Percentiles rank a stretch among this genome's conserved stretches.
Evolutionary conservation across 139 green algal species (phyloP).

Genomic region (Chlamydomonas sp.): DNA sequence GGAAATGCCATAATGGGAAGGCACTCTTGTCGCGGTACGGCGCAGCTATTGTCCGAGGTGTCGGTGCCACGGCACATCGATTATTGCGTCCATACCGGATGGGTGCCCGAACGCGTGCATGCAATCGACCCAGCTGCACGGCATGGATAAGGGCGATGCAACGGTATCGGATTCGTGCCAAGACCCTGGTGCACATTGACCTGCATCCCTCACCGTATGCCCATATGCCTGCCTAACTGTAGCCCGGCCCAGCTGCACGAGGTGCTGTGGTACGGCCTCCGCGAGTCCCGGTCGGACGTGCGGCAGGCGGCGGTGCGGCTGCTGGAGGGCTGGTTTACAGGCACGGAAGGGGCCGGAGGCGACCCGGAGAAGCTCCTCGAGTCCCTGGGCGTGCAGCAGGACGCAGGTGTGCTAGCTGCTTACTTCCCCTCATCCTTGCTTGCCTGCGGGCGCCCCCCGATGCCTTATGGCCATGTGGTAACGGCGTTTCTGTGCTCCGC

Average conservation of each 20-base stretch:
- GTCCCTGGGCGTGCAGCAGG: background rate
- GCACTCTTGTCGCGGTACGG: background rate
- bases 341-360: background rate
- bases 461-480: background rate
- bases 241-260: background rate
- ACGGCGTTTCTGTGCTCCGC: background rate
- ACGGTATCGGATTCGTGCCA: background rate
- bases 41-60: too few relatives aligned
- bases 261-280: constrained; percentile 27
- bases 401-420: background rate
- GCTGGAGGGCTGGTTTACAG: constrained; percentile 4
- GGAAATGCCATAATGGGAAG: background rate
- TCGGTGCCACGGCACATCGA: background rate
- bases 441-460: background rate
- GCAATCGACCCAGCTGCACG: too few relatives aligned
- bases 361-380: background rate
- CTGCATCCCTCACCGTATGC: background rate
- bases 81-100: background rate
- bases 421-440: background rate
- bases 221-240: background rate
- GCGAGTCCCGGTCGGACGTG: background rate
- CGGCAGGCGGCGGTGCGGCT: constrained; percentile 3
- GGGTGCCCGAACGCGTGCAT: background rate
- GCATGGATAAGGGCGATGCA: too few relatives aligned
- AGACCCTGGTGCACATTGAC: background rate